A percentile compares a stretch with the other conserved stretches of the same genome.
These are phyloP conservation scores for Vanrija sp. DNA, from an alignment of 1,284 basidiomycete genomes.

Conservation along the genomic window DNA sequence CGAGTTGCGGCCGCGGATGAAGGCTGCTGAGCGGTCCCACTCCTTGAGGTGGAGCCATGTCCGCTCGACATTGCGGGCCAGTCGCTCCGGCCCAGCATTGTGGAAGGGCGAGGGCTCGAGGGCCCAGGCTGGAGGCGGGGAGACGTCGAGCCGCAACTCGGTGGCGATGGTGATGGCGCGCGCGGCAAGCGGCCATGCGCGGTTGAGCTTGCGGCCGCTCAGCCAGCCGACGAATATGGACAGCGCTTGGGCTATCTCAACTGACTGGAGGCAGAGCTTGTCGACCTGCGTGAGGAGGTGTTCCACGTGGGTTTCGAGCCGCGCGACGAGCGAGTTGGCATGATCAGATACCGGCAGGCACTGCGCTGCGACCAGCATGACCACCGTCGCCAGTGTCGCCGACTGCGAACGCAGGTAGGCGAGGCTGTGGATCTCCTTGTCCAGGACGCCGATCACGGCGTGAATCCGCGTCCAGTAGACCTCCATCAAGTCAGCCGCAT, in stretches of 20 bases:
- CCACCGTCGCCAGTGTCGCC: slow-evolving; percentile 6
- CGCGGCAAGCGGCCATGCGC: neutral
- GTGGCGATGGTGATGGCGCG: slow-evolving; percentile 10
- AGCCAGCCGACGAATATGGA: slow-evolving; percentile 5
- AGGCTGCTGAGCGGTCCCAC: slow-evolving; percentile 15
- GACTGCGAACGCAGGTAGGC: slow-evolving; percentile 12
- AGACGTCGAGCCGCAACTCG: slow-evolving; percentile 16
- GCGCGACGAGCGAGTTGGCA: slow-evolving; percentile 9
- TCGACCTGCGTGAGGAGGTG: slow-evolving; percentile 4
- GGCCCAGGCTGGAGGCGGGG: slow-evolving; percentile 11
- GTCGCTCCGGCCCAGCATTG: neutral
- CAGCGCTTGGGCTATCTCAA: slow-evolving; percentile 20
- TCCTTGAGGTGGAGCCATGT: slow-evolving; percentile 11
- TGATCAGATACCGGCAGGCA: slow-evolving; percentile 18
- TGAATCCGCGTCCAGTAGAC: slow-evolving; percentile 17
- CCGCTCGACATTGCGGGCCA: slow-evolving; percentile 15
- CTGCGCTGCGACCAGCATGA: slow-evolving; percentile 15
- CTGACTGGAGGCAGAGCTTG: slow-evolving; percentile 12
- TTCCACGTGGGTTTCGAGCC: slow-evolving; percentile 19
- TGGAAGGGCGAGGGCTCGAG: slow-evolving; percentile 1
- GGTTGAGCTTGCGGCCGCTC: slow-evolving; percentile 1
- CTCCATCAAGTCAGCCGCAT: slow-evolving; percentile 7
- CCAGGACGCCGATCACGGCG: slow-evolving; percentile 11
- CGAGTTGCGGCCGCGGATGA: slow-evolving; percentile 13
- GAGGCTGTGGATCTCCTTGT: slow-evolving; percentile 16